A percentile compares a stretch with the other conserved stretches of the same genome.
phyloP scores from a whole-genome alignment of 345 rosid species.

The Melaleuca alternifolia region DNA sequence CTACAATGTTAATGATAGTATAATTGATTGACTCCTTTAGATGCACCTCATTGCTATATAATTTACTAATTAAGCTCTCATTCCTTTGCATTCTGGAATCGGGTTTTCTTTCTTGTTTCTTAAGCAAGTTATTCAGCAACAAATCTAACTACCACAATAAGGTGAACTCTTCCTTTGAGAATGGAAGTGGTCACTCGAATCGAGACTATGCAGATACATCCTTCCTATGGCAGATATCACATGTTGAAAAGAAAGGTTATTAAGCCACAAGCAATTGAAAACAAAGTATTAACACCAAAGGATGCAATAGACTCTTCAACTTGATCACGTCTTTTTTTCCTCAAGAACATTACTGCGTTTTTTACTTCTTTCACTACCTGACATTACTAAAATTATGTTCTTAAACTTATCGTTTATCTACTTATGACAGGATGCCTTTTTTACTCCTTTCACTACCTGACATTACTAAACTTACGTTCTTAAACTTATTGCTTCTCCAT shows the following conservation, averaged over 20 bases:
- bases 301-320: not conserved
- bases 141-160: not conserved
- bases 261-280: not conserved
- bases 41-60: not conserved
- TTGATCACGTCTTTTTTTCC: not conserved
- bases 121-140: not conserved
- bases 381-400: not conserved
- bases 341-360: not conserved
- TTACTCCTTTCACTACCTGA: not conserved
- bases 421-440: not conserved
- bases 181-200: not conserved
- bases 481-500: not conserved
- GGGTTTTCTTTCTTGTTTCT: not conserved
- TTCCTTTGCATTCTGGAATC: not conserved
- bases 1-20: not conserved
- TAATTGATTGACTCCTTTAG: not conserved
- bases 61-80: not conserved
- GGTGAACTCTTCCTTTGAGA: not conserved
- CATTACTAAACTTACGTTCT: not conserved
- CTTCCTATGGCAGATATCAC: not conserved
- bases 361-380: not conserved
- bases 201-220: not conserved
- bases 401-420: not conserved
- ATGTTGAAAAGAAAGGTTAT: not conserved
- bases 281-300: not conserved